Conservation (phyloP, 2,329 filamentous ascomycete species). For the Xylaria sp. region DNA sequence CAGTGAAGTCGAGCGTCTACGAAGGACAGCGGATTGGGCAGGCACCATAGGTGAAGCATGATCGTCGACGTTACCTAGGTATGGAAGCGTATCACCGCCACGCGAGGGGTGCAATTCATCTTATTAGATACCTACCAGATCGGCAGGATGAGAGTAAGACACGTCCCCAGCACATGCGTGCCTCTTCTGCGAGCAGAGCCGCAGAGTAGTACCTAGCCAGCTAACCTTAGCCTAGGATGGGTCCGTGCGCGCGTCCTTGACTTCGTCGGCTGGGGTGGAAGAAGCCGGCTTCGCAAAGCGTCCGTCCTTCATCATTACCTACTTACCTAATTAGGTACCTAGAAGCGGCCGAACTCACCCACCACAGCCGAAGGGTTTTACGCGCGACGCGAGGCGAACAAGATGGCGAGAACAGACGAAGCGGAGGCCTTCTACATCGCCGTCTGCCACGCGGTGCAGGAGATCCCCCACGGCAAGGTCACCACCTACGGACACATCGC, state of each 20-base stretch:
- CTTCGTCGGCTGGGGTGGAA: neutral
- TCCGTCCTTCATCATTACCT: neutral
- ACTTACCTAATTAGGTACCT: neutral
- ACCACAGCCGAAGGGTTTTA: neutral
- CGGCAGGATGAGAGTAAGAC: conserved; percentile 6
- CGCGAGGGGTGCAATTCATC: conserved; percentile 31
- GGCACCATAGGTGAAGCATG: conserved; percentile 36
- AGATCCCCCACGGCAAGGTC: conserved; percentile 81
- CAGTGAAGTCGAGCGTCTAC: too few relatives aligned
- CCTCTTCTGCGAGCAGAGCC: too few relatives aligned
- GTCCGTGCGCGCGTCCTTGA: neutral
- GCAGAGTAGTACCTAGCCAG: neutral
- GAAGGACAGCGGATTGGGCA: too few relatives aligned
- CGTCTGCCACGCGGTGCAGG: conserved; percentile 82
- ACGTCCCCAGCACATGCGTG: too few relatives aligned
- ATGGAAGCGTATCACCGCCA: conserved; percentile 29
- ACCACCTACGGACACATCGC: conserved; percentile 88
- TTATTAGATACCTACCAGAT: conserved; percentile 24
- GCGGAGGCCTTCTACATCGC: conserved; percentile 72
- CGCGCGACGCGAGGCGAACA: neutral
- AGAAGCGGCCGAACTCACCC: neutral
- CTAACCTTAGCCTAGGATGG: neutral
- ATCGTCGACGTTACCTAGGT: conserved; percentile 33
- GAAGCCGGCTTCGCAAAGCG: too few relatives aligned
- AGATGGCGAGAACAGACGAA: conserved; percentile 74